A percentile compares a stretch with the other conserved stretches of the same genome.
phyloP scores from a whole-genome alignment of 179 eudicot species.

The Silene coronaria region DNA sequence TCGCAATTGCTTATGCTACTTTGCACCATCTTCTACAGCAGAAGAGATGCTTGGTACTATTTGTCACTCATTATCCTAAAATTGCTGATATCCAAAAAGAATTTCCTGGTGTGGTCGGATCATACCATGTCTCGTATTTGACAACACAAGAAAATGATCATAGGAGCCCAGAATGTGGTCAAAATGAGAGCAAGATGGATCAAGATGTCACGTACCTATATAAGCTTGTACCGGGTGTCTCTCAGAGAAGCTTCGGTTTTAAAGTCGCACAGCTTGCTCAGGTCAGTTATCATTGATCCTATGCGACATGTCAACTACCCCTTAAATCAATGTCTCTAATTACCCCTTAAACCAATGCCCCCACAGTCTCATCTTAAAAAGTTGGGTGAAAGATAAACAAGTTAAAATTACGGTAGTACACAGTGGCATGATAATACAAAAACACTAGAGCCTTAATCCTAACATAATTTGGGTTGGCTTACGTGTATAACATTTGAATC shows the following conservation, averaged over 20 bases:
- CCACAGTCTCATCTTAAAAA: too few relatives aligned
- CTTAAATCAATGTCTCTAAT: too few relatives aligned
- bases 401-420: too few relatives aligned
- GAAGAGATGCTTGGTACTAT: conserved; percentile 68
- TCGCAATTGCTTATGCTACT: conserved; percentile 93
- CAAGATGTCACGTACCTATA: conserved; percentile 74
- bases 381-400: too few relatives aligned
- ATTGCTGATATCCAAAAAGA: conserved; percentile 59
- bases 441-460: too few relatives aligned
- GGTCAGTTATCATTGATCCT: conserved; percentile 35
- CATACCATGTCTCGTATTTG: conserved; percentile 86
- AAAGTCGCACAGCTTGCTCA: conserved; percentile 96
- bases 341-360: too few relatives aligned
- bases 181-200: conserved; percentile 25
- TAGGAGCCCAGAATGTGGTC: conserved; percentile 18
- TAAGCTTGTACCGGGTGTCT: conserved; percentile 78
- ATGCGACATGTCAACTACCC: background rate
- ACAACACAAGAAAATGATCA: conserved; percentile 36
- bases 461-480: too few relatives aligned
- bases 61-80: conserved; percentile 95
- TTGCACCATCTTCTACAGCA: conserved; percentile 68
- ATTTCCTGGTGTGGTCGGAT: conserved; percentile 68
- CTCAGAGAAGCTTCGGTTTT: conserved; percentile 84
- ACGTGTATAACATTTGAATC: too few relatives aligned
- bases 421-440: too few relatives aligned